Conservation (phyloP, 2,329 filamentous ascomycete genomes). For the Cercospora sojina region DNA sequence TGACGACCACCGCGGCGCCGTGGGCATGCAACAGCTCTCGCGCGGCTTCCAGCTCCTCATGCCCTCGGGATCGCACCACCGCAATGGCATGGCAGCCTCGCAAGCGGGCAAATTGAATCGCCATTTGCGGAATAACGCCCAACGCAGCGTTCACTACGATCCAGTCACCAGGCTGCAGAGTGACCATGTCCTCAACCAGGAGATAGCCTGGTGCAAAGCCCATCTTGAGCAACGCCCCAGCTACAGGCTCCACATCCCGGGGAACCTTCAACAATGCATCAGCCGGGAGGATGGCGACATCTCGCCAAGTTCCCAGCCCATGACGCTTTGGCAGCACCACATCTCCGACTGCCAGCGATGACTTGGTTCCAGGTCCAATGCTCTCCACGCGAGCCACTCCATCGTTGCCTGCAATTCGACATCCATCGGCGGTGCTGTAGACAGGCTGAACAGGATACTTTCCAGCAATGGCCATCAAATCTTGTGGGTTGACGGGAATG, state of each 20-base stretch:
- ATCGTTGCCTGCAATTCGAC: background rate
- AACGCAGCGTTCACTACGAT: background rate
- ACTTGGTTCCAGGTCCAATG: background rate
- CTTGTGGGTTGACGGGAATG: background rate
- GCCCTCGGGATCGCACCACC: background rate
- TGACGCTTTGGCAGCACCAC: background rate
- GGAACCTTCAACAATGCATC: background rate
- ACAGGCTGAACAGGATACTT: background rate
- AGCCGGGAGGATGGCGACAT: background rate
- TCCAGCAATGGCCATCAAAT: background rate
- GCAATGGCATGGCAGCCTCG: background rate
- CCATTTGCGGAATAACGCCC: background rate
- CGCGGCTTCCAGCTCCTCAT: background rate
- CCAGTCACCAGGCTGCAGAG: background rate
- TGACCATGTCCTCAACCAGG: background rate
- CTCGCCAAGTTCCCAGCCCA: constrained; percentile 3
- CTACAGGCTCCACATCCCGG: background rate
- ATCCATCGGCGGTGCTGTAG: background rate
- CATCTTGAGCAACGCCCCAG: constrained; percentile 5
- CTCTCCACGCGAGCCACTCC: background rate
- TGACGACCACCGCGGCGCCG: background rate
- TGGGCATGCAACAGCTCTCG: background rate
- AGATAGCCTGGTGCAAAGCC: constrained; percentile 1
- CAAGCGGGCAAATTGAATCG: background rate
- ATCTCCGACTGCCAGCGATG: background rate